Evolutionary conservation across 2,329 filamentous ascomycete species (phyloP).

Genomic region (Aspergillus pseudoglaucus): DNA sequence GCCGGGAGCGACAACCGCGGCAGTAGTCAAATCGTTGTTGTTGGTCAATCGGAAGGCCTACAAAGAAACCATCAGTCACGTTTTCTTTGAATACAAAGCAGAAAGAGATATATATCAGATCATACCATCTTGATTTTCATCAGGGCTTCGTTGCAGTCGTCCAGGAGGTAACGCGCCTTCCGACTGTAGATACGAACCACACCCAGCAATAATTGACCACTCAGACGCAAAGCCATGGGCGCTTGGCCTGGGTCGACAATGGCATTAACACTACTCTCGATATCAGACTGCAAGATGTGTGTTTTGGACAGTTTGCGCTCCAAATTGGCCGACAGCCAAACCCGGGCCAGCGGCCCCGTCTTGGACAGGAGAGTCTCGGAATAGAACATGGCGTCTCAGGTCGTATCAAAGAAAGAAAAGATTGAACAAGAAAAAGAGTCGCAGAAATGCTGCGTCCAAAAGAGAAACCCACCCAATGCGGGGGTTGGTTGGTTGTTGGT

Average conservation of each 20-base stretch:
- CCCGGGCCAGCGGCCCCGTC: slow-evolving; percentile 91
- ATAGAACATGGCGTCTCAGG: slow-evolving; percentile 71
- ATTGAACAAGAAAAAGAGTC: slow-evolving; percentile 25
- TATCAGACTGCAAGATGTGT: slow-evolving; percentile 88
- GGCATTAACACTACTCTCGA: slow-evolving; percentile 87
- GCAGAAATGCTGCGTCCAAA: slow-evolving; percentile 8
- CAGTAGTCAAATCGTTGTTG: slow-evolving; percentile 89
- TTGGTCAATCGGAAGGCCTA: slow-evolving; percentile 90
- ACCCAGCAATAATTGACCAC: slow-evolving; percentile 86
- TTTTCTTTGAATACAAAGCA: not conserved
- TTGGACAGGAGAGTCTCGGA: slow-evolving; percentile 92
- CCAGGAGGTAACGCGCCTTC: slow-evolving; percentile 90
- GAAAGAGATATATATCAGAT: not conserved
- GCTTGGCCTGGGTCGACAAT: slow-evolving; percentile 92
- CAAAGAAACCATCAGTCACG: not conserved
- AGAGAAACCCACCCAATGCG: slow-evolving; percentile 27
- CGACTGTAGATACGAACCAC: slow-evolving; percentile 96
- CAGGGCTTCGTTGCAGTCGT: slow-evolving; percentile 95
- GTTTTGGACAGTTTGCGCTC: slow-evolving; percentile 98
- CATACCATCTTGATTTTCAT: slow-evolving; percentile 97
- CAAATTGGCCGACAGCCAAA: slow-evolving; percentile 96
- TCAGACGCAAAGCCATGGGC: slow-evolving; percentile 88
- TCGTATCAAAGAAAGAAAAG: slow-evolving; percentile 4
- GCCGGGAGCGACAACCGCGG: slow-evolving; percentile 66
- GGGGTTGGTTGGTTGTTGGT: slow-evolving; percentile 23